Conservation (phyloP, 2,329 filamentous ascomycete species). For the Cytospora paraplurivora region DNA sequence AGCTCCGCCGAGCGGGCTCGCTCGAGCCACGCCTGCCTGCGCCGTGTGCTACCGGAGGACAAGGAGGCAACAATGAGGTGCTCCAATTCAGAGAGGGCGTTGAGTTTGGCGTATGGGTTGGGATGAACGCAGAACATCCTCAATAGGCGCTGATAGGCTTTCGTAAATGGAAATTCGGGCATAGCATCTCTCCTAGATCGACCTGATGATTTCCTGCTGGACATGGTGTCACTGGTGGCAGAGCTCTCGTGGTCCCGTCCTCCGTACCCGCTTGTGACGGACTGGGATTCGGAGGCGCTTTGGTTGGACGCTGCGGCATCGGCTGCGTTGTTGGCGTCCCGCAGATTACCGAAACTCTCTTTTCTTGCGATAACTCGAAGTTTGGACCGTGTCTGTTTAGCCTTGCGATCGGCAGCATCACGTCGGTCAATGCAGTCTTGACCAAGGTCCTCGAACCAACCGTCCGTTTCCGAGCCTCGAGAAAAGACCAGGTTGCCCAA, state of each 20-base stretch:
- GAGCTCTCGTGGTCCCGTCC: conserved; percentile 43
- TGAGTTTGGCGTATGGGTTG: conserved; percentile 84
- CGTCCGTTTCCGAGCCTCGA: conserved; percentile 90
- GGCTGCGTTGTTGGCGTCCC: conserved; percentile 50
- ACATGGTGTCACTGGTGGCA: conserved; percentile 44
- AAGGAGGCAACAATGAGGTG: conserved; percentile 78
- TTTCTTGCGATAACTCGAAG: conserved; percentile 63
- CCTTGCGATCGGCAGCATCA: conserved; percentile 55
- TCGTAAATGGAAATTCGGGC: conserved; percentile 74
- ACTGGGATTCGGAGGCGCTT: conserved; percentile 33
- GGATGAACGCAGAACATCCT: conserved; percentile 87
- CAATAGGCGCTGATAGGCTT: conserved; percentile 77
- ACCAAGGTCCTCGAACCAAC: conserved; percentile 75
- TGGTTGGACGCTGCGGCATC: conserved; percentile 41
- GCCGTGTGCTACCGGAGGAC: conserved; percentile 53
- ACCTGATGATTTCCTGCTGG: conserved; percentile 34
- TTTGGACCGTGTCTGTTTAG: conserved; percentile 51
- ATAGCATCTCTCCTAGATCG: conserved; percentile 38
- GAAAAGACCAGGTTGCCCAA: conserved; percentile 83
- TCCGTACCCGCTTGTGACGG: not conserved
- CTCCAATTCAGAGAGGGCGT: conserved; percentile 79
- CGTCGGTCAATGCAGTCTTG: conserved; percentile 66
- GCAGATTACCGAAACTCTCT: conserved; percentile 68
- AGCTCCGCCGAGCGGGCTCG: conserved; percentile 34
- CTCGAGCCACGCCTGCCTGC: conserved; percentile 40